These are phyloP conservation scores for Torulaspora quercuum DNA, from an alignment of 805 yeast species.

Conservation along the genomic window DNA sequence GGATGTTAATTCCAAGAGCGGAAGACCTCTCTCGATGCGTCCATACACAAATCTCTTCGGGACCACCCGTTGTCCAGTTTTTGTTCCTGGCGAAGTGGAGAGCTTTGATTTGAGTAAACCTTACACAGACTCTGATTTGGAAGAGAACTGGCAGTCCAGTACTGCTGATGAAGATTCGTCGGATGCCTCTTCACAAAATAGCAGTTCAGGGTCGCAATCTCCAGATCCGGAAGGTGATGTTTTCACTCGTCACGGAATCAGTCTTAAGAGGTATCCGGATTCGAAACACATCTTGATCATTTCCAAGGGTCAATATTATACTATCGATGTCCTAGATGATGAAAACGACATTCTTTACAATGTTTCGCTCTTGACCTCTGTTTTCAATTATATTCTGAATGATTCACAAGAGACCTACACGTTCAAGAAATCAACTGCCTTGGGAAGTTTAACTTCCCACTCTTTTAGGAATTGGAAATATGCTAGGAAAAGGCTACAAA, in stretches of 20 bases:
- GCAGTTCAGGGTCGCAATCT: constrained; percentile 10
- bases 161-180: constrained; percentile 6
- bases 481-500: constrained; percentile 52
- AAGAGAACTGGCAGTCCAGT: constrained; percentile 28
- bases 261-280: constrained; percentile 61
- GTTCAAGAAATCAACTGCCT: constrained; percentile 60
- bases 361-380: constrained; percentile 60
- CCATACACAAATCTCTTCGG: constrained; percentile 68
- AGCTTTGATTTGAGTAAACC: constrained; percentile 40
- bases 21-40: constrained; percentile 58
- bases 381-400: constrained; percentile 61
- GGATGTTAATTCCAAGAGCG: constrained; percentile 52
- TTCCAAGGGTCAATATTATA: constrained; percentile 80
- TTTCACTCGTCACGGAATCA: constrained; percentile 51
- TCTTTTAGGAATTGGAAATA: constrained; percentile 80
- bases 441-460: constrained; percentile 86
- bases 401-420: constrained; percentile 62
- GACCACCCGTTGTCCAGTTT: constrained; percentile 54
- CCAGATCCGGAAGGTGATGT: constrained; percentile 19
- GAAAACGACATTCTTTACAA: constrained; percentile 61
- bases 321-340: constrained; percentile 76
- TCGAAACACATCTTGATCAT: constrained; percentile 73
- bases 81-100: constrained; percentile 31
- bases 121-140: constrained; percentile 45
- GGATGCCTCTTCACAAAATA: not conserved